Evolutionary conservation across 2,329 filamentous ascomycete genomes (phyloP), one percentile per base, ranked within the genome.

Genomic region (Fusarium bactridioides): DNA sequence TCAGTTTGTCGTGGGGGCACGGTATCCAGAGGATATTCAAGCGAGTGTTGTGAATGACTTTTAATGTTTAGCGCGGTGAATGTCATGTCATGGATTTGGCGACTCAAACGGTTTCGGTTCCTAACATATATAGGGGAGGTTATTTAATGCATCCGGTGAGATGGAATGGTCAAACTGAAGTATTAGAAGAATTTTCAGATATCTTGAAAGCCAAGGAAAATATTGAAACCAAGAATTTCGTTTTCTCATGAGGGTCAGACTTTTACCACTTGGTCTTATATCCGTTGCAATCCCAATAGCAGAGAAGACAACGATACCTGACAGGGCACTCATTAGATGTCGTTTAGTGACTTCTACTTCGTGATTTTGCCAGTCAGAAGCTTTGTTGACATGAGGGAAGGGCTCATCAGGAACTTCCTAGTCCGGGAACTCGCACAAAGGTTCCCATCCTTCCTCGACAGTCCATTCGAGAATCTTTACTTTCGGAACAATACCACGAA

Each of bases 401-500:
- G 68, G 61, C 16, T 45, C 68, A 2, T 62, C 56, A 0, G 69
- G 62, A 23, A 74, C 41, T 1, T 44, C 31, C 31, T 70, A 66
- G 3, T 43, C 60, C 10, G 70, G 8, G n/a, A 74, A 74, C 50
- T 53, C 23, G 48, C 72, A 74, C 7, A 73, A 10, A 2, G 66
- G 54, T 25, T 63, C 60, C 69, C 65, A 74, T 5, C 60, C 62
- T 3, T 73, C 66, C 13, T 59, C 54, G 11, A 70, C 57, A 9
- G 29, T 48, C 45, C 59, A 70, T 21, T 74, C 62, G 4, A 74
- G 58, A 10, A 74, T 23, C 16, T 47, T 33, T 15, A 61, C 69
- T 4, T 48, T 44, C 2, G 54, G 50, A 2, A 70, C 67, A 1
- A 70, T 50, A 15, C 23, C 60, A 7, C 37, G 69, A 23, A 60